phyloP scores from a whole-genome alignment of 2,329 filamentous ascomycete species.

The Sporothrix humicola region DNA sequence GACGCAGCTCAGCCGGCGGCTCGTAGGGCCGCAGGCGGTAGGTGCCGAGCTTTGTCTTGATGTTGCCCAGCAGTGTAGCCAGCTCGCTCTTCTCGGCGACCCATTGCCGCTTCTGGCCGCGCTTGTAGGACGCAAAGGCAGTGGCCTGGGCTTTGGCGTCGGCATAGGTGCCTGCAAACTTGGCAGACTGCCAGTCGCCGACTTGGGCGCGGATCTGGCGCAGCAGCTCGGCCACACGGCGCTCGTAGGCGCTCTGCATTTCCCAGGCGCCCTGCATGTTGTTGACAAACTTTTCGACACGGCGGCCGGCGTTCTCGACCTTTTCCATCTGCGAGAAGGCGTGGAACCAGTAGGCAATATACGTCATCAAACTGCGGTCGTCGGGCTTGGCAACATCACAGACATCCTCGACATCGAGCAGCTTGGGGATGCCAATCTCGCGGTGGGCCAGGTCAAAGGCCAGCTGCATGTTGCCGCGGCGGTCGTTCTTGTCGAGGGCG shows the following conservation, averaged over 20 bases:
- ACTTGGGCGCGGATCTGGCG: conserved; percentile 75
- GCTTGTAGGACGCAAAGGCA: conserved; percentile 88
- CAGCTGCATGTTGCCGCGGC: conserved; percentile 95
- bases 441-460: conserved; percentile 95
- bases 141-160: conserved; percentile 88
- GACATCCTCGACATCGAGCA: conserved; percentile 97
- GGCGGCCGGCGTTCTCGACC: conserved; percentile 93
- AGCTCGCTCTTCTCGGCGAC: conserved; percentile 97
- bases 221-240: conserved; percentile 83
- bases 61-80: conserved; percentile 90
- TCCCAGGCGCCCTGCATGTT: conserved; percentile 99
- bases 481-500: conserved; percentile 88
- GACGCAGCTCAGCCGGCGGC: conserved; percentile 79
- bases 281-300: conserved; percentile 97
- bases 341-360: conserved; percentile 99
- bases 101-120: conserved; percentile 89
- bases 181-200: conserved; percentile 76
- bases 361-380: conserved; percentile 97
- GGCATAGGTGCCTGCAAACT: conserved; percentile 87
- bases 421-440: conserved; percentile 94
- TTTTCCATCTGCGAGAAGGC: conserved; percentile 99
- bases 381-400: conserved; percentile 96
- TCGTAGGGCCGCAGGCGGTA: conserved; percentile 91
- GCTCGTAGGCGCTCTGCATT: conserved; percentile 97
- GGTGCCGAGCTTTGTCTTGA: conserved; percentile 97